These are phyloP conservation scores for Penicillium decumbens DNA, from an alignment of 2,329 filamentous ascomycete species.

Conservation along the genomic window DNA sequence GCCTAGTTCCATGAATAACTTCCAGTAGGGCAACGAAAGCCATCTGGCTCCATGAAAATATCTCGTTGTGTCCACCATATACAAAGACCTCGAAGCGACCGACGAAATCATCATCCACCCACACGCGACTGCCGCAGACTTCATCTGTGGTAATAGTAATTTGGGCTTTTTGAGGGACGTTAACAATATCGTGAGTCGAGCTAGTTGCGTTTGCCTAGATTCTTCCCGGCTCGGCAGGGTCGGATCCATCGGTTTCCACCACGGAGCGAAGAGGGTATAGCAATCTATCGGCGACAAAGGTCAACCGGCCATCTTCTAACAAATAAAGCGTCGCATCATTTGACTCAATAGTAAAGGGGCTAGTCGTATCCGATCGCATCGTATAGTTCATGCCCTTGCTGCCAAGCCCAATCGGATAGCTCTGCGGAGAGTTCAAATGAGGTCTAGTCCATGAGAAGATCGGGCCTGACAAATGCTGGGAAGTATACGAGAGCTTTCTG, in stretches of 20 bases:
- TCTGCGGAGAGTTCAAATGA: conserved; percentile 31
- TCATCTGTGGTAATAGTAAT: conserved; percentile 46
- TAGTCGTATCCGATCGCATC: conserved; percentile 46
- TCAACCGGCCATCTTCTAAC: conserved; percentile 32
- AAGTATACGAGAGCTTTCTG: conserved; percentile 1
- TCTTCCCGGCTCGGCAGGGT: conserved; percentile 47
- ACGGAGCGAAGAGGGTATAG: conserved; percentile 50
- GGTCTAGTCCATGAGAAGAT: conserved; percentile 36
- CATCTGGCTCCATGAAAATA: conserved; percentile 56
- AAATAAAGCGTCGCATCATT: conserved; percentile 44
- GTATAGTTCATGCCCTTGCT: conserved; percentile 58
- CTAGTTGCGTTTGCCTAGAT: conserved; percentile 50
- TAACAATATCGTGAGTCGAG: conserved; percentile 45
- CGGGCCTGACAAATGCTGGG: conserved; percentile 12
- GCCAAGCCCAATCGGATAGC: conserved; percentile 36
- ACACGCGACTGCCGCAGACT: conserved; percentile 48
- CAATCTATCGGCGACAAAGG: conserved; percentile 45
- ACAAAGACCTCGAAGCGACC: conserved; percentile 55
- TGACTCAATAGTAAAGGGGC: conserved; percentile 45
- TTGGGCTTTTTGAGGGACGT: conserved; percentile 30
- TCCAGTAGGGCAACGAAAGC: conserved; percentile 52
- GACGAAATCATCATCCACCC: conserved; percentile 45
- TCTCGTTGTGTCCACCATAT: conserved; percentile 49
- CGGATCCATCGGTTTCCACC: conserved; percentile 42
- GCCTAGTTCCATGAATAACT: conserved; percentile 2